Conservation (phyloP, 2,329 filamentous ascomycete species). For the Verticillium nubilum region DNA sequence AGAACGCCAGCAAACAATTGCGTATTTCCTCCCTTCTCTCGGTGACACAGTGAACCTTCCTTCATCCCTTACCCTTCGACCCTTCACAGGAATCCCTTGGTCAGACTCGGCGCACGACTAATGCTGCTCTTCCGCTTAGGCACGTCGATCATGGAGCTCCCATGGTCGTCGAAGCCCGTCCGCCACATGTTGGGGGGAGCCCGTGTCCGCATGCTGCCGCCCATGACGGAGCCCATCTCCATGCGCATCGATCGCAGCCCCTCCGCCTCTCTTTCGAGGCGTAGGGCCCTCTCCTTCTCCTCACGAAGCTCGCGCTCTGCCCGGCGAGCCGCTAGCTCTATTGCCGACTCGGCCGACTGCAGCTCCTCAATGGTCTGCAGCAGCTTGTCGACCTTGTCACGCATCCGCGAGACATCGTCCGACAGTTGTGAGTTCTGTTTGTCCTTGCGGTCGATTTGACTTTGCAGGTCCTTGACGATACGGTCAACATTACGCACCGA, state of each 20-base stretch:
- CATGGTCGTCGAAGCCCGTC: conserved; percentile 32
- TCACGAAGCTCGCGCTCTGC: conserved; percentile 87
- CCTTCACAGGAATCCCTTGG: conserved; percentile 67
- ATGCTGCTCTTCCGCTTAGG: conserved; percentile 63
- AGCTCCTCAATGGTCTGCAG: conserved; percentile 90
- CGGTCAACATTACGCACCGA: conserved; percentile 90
- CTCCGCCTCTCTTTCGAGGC: conserved; percentile 84
- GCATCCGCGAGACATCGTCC: conserved; percentile 78
- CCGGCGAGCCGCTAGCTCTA: conserved; percentile 75
- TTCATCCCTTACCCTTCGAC: not conserved
- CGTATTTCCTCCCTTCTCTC: not conserved
- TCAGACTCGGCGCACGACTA: conserved; percentile 60
- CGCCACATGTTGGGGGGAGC: conserved; percentile 19
- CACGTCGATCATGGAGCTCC: conserved; percentile 40
- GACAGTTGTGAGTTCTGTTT: conserved; percentile 76
- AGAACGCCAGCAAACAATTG: not conserved
- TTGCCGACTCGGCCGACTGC: conserved; percentile 77
- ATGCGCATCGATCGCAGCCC: conserved; percentile 72
- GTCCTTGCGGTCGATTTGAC: conserved; percentile 88
- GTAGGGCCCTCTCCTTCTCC: conserved; percentile 74
- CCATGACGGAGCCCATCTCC: conserved; percentile 47
- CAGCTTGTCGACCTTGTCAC: conserved; percentile 87
- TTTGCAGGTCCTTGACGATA: conserved; percentile 86
- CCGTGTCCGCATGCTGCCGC: conserved; percentile 16
- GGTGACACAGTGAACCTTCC: not conserved